Percentiles rank a stretch among this genome's conserved stretches.
Conservation (phyloP, 495 filamentous ascomycete species). For the Bombardia bombarda region DNA sequence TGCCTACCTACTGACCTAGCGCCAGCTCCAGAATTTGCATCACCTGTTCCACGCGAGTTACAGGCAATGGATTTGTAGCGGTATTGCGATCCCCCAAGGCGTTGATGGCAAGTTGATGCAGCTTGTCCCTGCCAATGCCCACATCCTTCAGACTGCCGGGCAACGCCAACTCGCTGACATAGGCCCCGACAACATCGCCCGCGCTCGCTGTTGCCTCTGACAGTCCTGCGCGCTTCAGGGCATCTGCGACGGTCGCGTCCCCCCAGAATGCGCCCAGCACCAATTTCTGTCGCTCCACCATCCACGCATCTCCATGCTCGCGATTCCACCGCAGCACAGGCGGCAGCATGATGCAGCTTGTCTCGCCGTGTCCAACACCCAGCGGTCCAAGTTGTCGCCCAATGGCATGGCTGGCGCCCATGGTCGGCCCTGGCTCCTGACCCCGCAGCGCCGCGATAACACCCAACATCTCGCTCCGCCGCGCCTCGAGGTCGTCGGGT, state of each 20-base stretch:
- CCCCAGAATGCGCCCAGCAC: constrained; percentile 42
- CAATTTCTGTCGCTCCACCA: constrained; percentile 36
- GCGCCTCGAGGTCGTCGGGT: constrained; percentile 35
- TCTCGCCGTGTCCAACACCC: constrained; percentile 59
- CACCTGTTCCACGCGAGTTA: constrained; percentile 20
- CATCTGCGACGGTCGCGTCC: constrained; percentile 33
- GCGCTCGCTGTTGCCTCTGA: constrained; percentile 22
- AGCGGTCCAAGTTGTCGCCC: constrained; percentile 60
- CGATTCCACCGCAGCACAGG: constrained; percentile 53
- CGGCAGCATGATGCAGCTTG: constrained; percentile 56
- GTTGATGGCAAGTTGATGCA: constrained; percentile 25
- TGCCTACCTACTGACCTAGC: background rate
- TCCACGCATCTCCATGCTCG: constrained; percentile 26
- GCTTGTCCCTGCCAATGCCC: constrained; percentile 26
- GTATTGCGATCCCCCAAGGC: constrained; percentile 27
- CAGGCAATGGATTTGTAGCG: constrained; percentile 28
- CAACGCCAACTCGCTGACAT: constrained; percentile 25
- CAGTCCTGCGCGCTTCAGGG: constrained; percentile 32
- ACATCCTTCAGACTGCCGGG: constrained; percentile 22
- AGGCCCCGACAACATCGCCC: constrained; percentile 23
- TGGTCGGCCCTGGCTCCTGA: constrained; percentile 18
- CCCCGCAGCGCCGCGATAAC: constrained; percentile 20
- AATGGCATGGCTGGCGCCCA: constrained; percentile 54
- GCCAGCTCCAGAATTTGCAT: constrained; percentile 29
- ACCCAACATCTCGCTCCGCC: constrained; percentile 30